Conservation (phyloP, 2,329 filamentous ascomycete genomes). For the Fusarium decemcellulare region DNA sequence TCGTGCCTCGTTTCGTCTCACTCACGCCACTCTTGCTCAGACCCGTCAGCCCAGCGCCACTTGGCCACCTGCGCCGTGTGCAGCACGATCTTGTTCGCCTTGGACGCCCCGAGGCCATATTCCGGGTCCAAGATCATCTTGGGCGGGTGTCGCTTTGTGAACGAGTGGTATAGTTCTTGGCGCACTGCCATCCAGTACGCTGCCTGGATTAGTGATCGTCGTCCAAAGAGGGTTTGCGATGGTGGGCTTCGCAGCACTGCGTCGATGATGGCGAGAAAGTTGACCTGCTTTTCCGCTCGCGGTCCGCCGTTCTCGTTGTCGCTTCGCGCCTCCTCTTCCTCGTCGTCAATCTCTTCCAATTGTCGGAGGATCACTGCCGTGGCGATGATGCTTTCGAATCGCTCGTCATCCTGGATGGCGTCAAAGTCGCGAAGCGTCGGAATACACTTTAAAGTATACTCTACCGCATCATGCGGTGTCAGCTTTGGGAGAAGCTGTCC, state of each 20-base stretch:
- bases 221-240: slow-evolving; percentile 53
- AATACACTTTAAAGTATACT: slow-evolving; percentile 58
- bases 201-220: slow-evolving; percentile 55
- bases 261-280: slow-evolving; percentile 59
- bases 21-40: slow-evolving; percentile 56
- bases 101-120: slow-evolving; percentile 53
- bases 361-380: slow-evolving; percentile 58
- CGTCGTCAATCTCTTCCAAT: slow-evolving; percentile 58
- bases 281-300: slow-evolving; percentile 47
- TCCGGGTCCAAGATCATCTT: slow-evolving; percentile 54
- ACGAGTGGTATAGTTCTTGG: slow-evolving; percentile 59
- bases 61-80: slow-evolving; percentile 58
- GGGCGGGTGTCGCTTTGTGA: slow-evolving; percentile 55
- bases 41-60: slow-evolving; percentile 57
- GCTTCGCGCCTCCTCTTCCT: slow-evolving; percentile 46
- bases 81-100: slow-evolving; percentile 57
- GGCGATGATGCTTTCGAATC: slow-evolving; percentile 57
- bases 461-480: slow-evolving; percentile 55
- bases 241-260: slow-evolving; percentile 55
- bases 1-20: slow-evolving; percentile 7
- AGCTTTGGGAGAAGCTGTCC: slow-evolving; percentile 54
- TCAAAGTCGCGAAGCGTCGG: slow-evolving; percentile 56
- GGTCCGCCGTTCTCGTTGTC: slow-evolving; percentile 3
- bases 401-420: slow-evolving; percentile 54
- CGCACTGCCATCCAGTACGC: slow-evolving; percentile 59